phyloP scores from a whole-genome alignment of 75 land plant species.

The Selaginella tamariscina region DNA sequence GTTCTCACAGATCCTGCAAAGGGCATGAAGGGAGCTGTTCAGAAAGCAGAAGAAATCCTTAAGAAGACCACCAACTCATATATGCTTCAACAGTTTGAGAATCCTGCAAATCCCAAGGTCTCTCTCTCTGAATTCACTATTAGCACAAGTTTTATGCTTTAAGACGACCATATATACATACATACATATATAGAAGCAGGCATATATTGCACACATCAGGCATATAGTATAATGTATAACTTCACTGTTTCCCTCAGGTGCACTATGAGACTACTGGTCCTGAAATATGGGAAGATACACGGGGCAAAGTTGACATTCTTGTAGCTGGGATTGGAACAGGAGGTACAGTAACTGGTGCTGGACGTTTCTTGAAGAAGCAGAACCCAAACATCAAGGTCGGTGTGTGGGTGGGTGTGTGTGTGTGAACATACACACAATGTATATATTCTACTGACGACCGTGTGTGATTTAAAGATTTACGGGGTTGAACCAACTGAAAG shows the following conservation, averaged over 20 bases:
- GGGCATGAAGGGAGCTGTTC: constrained; percentile 80
- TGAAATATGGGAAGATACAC: constrained; percentile 91
- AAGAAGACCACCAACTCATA: constrained; percentile 71
- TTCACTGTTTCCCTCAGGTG: constrained; percentile 31
- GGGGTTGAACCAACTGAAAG: constrained; percentile 90
- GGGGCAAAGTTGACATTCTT: constrained; percentile 71
- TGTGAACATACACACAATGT: too few species aligned
- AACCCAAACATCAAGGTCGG: constrained; percentile 71
- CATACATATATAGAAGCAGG: too few species aligned
- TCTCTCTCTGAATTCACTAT: not conserved
- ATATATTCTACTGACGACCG: not conserved
- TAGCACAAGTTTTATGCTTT: not conserved
- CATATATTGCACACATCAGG: too few species aligned
- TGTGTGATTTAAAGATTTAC: constrained; percentile 38
- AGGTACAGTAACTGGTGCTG: constrained; percentile 80
- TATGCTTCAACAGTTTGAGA: constrained; percentile 92
- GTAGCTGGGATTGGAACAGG: constrained; percentile 91
- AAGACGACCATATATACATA: too few species aligned
- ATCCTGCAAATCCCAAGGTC: constrained; percentile 94
- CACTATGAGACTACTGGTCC: constrained; percentile 96
- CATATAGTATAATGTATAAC: too few species aligned
- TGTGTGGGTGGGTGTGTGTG: not conserved
- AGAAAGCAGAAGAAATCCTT: constrained; percentile 74
- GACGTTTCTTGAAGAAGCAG: constrained; percentile 49
- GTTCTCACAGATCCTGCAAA: constrained; percentile 71